phyloP scores from a whole-genome alignment of 331 rosid genomes.

The Acacia concinna region DNA sequence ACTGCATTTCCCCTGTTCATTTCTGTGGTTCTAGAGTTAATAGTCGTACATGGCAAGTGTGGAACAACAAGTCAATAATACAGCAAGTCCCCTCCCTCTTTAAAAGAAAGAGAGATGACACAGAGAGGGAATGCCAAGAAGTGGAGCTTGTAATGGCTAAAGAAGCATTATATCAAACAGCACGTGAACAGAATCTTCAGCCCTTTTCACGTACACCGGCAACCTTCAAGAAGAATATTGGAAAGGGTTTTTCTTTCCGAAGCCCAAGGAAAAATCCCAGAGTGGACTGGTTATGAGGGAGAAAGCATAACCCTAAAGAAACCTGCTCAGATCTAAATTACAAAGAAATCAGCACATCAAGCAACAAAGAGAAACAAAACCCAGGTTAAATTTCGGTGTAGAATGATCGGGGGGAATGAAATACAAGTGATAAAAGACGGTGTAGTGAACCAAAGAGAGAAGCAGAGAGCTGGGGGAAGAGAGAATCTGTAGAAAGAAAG shows the following conservation, averaged over 20 bases:
- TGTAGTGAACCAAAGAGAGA: neutral
- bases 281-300: constrained; percentile 32
- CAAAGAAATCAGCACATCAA: neutral
- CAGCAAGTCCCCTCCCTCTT: too few species aligned
- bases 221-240: constrained; percentile 41
- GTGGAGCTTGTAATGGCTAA: constrained; percentile 38
- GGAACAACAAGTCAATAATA: too few species aligned
- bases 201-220: constrained; percentile 43
- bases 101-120: constrained; percentile 54
- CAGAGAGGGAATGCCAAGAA: constrained; percentile 48
- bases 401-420: neutral
- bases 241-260: constrained; percentile 43
- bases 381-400: constrained; percentile 32
- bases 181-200: constrained; percentile 46
- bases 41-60: constrained; percentile 32
- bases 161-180: constrained; percentile 38
- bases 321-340: constrained; percentile 51
- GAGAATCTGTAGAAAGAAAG: constrained; percentile 19
- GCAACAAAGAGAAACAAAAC: constrained; percentile 15
- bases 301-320: constrained; percentile 44
- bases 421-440: neutral
- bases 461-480: neutral
- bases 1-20: constrained; percentile 63
- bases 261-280: constrained; percentile 43
- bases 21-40: neutral